phyloP scores from a whole-genome alignment of 257 asterid species.

The Echium plantagineum region DNA sequence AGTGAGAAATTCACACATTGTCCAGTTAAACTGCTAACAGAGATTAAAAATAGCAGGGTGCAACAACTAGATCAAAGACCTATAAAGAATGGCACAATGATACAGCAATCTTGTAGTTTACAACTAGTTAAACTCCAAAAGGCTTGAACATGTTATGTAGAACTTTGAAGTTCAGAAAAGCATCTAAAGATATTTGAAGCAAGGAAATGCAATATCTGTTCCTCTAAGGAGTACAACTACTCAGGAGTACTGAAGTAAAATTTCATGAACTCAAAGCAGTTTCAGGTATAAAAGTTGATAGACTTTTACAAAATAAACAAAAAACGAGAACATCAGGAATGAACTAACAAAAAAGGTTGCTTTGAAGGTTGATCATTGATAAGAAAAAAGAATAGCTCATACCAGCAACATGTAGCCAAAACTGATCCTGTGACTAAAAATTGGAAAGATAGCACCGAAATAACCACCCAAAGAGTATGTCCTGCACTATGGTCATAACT shows the following conservation, averaged over 20 bases:
- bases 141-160: too few species aligned
- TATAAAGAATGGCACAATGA: neutral
- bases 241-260: neutral
- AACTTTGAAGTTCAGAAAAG: too few species aligned
- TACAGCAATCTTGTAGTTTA: neutral
- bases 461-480: slow-evolving; percentile 77
- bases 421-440: slow-evolving; percentile 71
- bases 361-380: slow-evolving; percentile 4
- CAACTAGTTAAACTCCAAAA: too few species aligned
- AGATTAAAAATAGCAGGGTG: neutral
- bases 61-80: neutral
- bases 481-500: slow-evolving; percentile 95
- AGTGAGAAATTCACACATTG: neutral
- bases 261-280: neutral
- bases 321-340: neutral
- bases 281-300: neutral
- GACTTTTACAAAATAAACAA: slow-evolving; percentile 1
- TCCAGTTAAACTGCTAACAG: neutral
- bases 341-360: neutral
- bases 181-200: too few species aligned
- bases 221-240: neutral
- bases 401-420: slow-evolving; percentile 93
- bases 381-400: slow-evolving; percentile 16
- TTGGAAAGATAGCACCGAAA: slow-evolving; percentile 71
- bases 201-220: too few species aligned